Evolutionary conservation across 176 grass and related monocot genomes (phyloP).

Genomic region (Luzula sylvatica): DNA sequence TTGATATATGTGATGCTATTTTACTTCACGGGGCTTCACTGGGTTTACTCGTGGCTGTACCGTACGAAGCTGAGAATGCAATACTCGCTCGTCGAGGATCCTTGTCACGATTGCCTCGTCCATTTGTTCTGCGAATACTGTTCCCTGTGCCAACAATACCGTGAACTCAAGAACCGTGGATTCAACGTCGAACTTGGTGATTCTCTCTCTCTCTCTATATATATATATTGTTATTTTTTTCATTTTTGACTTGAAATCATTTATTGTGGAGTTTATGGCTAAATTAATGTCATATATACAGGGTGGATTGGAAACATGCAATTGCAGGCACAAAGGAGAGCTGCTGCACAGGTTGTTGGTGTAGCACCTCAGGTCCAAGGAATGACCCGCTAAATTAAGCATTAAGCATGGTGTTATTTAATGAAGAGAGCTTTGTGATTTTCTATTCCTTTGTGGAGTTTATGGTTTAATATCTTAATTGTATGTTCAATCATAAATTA

Average conservation of each 20-base stretch:
- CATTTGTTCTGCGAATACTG: conserved; percentile 36
- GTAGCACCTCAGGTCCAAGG: conserved; percentile 2
- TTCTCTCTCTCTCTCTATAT: background rate
- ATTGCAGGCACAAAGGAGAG: background rate
- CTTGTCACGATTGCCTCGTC: conserved; percentile 53
- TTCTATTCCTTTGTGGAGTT: too few relatives aligned
- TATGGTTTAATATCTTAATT: too few relatives aligned
- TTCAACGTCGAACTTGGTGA: conserved; percentile 44
- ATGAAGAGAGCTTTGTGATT: too few relatives aligned
- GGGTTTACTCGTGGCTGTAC: conserved; percentile 52
- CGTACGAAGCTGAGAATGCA: conserved; percentile 36
- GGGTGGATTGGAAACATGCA: conserved; percentile 15
- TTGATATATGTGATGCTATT: conserved; percentile 23
- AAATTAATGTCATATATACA: too few relatives aligned
- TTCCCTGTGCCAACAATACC: conserved; percentile 65
- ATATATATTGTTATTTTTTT: too few relatives aligned
- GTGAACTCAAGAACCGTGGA: conserved; percentile 48
- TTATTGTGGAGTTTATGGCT: too few relatives aligned
- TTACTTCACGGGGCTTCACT: conserved; percentile 7
- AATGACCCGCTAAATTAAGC: background rate
- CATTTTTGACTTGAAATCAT: too few relatives aligned
- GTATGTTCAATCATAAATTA: too few relatives aligned
- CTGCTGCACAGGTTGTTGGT: background rate
- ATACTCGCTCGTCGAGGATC: conserved; percentile 34
- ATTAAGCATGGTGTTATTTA: too few relatives aligned